These are phyloP conservation scores for Paracamarosporium sp. DNA, from an alignment of 2,329 filamentous ascomycete species.

Conservation along the genomic window DNA sequence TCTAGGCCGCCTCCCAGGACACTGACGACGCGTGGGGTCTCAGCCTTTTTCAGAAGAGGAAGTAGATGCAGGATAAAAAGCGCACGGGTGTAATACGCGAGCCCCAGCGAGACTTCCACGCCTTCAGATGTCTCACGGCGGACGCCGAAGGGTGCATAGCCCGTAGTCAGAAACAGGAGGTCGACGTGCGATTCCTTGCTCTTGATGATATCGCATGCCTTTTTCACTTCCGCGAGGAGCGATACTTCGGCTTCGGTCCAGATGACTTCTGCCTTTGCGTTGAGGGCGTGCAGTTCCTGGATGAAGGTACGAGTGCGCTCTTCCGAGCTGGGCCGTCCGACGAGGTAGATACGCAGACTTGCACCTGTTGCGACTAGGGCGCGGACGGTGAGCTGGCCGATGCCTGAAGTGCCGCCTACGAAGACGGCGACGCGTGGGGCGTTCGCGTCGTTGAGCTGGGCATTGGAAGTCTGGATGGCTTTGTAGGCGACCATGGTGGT, in stretches of 20 bases:
- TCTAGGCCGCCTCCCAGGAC: constrained; percentile 46
- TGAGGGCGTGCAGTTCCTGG: constrained; percentile 44
- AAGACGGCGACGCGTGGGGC: constrained; percentile 10
- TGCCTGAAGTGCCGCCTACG: constrained; percentile 56
- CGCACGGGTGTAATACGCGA: constrained; percentile 56
- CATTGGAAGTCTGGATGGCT: constrained; percentile 2
- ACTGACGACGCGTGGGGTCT: constrained; percentile 37
- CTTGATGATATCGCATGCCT: constrained; percentile 50
- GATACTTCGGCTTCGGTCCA: constrained; percentile 54
- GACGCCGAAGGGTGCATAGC: constrained; percentile 52
- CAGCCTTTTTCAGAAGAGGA: constrained; percentile 42
- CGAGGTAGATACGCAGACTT: constrained; percentile 50
- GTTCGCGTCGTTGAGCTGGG: constrained; percentile 44
- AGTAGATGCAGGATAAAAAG: constrained; percentile 51
- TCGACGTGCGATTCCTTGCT: constrained; percentile 49
- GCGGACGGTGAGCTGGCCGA: constrained; percentile 51
- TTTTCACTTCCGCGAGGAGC: constrained; percentile 52
- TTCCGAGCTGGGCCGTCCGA: constrained; percentile 51
- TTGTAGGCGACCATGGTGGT: constrained; percentile 6
- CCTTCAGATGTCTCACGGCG: constrained; percentile 46
- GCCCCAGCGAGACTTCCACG: constrained; percentile 48
- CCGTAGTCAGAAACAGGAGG: constrained; percentile 54
- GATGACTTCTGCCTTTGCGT: constrained; percentile 51
- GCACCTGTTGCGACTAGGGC: constrained; percentile 46
- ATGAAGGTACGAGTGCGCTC: constrained; percentile 42